Evolutionary conservation across 2,329 filamentous ascomycete genomes (phyloP), one percentile per base, ranked within the genome.

Genomic region (Teratosphaeria epicoccoides): DNA sequence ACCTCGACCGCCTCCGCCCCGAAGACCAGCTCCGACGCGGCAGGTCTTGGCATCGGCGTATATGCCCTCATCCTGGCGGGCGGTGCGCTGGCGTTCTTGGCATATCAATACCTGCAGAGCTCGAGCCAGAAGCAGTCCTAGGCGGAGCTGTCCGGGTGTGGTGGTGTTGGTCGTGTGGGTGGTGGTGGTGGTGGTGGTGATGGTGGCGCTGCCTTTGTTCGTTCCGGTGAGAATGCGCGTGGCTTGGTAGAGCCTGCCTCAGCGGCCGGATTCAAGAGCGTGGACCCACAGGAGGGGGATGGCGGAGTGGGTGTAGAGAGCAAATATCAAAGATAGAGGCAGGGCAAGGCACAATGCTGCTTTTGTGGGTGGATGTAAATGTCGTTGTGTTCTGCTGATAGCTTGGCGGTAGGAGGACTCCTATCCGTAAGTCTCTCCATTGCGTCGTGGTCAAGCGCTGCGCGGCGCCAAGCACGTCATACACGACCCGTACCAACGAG

Each of bases 51-150:
- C 64, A 75, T 94, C 59, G 87, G 84, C 55, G 76, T 94, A 62
- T 96, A 96, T 74, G 86, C 83, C 54, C 62, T 95, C 61, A 71
- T 96, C 63, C 76, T 95, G 61, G 68, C 91, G 59, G 88, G 88
- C 63, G 90, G 84, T 60, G 76, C 82, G 47, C 70, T 82, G 56
- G 88, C 87, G 57, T 97, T 88, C 74, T 80, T 79, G 62, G 87
- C 79, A 63, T 96, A 91, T 78, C 84, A 90, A 72, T 95, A 93
- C 76, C 70, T 94, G 63, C 83, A 91, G 76, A 73, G 77, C 68
- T 40, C 33, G 14, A 71, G 77, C 49, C 53, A 61, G 53, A 56
- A 63, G 54, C 66, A 63, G 59, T 58, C 59, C 55, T 64, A 60
- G 54, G 50, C 44, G 40, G 26, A 7, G 17, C 43, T 50, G n/a